phyloP scores from a whole-genome alignment of 176 grass and related monocot species.

The Lolium rigidum region DNA sequence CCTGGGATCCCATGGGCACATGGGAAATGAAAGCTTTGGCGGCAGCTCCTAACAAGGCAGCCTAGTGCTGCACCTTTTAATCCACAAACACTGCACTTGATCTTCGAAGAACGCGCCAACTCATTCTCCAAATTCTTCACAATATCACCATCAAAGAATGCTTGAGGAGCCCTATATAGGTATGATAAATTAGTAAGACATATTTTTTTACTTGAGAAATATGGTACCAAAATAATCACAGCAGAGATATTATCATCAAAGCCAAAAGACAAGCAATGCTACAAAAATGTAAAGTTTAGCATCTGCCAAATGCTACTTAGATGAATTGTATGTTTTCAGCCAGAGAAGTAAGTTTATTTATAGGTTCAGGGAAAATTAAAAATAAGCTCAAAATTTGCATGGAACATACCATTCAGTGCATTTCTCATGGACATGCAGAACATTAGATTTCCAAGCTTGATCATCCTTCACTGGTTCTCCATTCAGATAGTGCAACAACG shows the following conservation, averaged over 20 bases:
- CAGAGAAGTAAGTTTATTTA: neutral
- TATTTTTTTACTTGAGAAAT: neutral
- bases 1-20: conserved; percentile 71
- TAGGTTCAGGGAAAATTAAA: neutral
- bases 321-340: neutral
- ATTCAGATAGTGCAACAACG: conserved; percentile 70
- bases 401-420: conserved; percentile 90
- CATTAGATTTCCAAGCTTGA: conserved; percentile 69
- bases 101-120: conserved; percentile 82
- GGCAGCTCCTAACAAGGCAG: conserved; percentile 89
- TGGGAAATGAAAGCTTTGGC: conserved; percentile 88
- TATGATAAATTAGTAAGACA: conserved; percentile 27
- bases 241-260: neutral
- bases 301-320: neutral
- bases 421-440: conserved; percentile 89
- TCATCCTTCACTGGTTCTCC: conserved; percentile 58
- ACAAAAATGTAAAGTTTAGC: neutral
- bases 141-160: conserved; percentile 75
- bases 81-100: conserved; percentile 87
- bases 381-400: neutral
- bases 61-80: conserved; percentile 96
- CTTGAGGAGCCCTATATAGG: conserved; percentile 84
- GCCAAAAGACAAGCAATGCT: neutral
- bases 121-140: conserved; percentile 79
- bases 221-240: neutral